A percentile compares a stretch with the other conserved stretches of the same genome.
Conservation (phyloP, 495 filamentous ascomycete species). For the Penicillium malachiteum region DNA sequence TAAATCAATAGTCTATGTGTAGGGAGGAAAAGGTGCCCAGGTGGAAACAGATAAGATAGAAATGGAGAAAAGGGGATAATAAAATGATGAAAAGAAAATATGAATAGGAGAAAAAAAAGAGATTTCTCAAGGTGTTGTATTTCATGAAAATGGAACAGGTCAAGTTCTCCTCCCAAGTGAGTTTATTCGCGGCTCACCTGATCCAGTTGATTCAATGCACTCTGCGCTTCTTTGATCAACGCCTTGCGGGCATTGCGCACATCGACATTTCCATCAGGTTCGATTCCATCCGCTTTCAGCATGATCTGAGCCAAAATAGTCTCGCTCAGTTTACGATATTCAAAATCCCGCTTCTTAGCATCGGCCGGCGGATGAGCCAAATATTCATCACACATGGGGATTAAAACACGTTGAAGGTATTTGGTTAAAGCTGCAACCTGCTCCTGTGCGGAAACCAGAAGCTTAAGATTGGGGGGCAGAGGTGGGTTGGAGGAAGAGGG, state of each 20-base stretch:
- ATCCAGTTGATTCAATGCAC: slow-evolving; percentile 63
- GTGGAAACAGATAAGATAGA: not conserved
- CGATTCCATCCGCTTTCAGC: slow-evolving; percentile 82
- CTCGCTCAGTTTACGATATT: slow-evolving; percentile 79
- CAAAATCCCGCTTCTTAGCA: slow-evolving; percentile 65
- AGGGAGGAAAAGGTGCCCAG: slow-evolving; percentile 8
- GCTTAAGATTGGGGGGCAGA: slow-evolving; percentile 38
- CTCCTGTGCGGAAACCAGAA: slow-evolving; percentile 52
- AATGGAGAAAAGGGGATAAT: not conserved
- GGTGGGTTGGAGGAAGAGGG: slow-evolving; percentile 25
- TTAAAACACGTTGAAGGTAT: slow-evolving; percentile 64
- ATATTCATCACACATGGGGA: slow-evolving; percentile 67
- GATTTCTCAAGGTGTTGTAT: not conserved
- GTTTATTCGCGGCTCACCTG: slow-evolving; percentile 17
- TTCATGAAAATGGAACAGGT: not conserved
- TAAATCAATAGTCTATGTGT: slow-evolving; percentile 19
- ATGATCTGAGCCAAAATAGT: slow-evolving; percentile 79
- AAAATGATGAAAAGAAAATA: not conserved
- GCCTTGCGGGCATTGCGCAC: slow-evolving; percentile 68
- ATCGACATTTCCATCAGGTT: slow-evolving; percentile 64
- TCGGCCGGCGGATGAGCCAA: slow-evolving; percentile 66
- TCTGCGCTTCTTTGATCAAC: slow-evolving; percentile 74
- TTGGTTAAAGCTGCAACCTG: slow-evolving; percentile 68
- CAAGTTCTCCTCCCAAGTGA: not conserved
- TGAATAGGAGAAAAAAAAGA: not conserved